These are phyloP conservation scores for Trypanosoma conorhini DNA, from an alignment of 208 protist genomes.

Conservation along the genomic window DNA sequence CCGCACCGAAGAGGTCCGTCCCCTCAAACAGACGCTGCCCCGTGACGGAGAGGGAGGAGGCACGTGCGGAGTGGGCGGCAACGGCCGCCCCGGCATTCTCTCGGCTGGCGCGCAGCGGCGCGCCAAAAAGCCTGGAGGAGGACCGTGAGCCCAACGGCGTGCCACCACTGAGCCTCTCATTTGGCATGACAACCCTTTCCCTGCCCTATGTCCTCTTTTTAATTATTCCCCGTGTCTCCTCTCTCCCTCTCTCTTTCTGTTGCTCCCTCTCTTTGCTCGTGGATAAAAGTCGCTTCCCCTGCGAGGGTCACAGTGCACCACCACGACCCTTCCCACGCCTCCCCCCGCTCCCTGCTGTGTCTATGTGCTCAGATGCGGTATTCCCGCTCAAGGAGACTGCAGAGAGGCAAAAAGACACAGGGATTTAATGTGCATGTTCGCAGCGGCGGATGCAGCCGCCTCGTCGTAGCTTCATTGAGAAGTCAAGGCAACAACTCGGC, in stretches of 20 bases:
- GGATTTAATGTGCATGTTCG: too few relatives aligned
- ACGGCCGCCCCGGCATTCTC: not conserved
- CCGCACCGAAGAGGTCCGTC: constrained; percentile 17
- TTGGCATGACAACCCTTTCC: not conserved
- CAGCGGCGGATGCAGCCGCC: not conserved
- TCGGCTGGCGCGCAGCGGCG: not conserved
- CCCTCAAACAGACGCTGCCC: not conserved
- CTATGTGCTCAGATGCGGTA: not conserved
- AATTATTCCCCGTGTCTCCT: not conserved
- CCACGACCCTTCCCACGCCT: not conserved
- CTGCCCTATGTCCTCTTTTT: not conserved
- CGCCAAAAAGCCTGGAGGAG: not conserved
- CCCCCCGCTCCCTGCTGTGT: not conserved
- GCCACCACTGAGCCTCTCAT: not conserved
- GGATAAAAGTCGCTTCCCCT: not conserved
- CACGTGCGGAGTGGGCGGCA: not conserved
- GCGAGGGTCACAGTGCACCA: not conserved
- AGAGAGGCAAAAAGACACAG: not conserved
- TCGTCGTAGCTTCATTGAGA: not conserved
- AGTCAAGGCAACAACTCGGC: not conserved
- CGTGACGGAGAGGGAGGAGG: constrained; percentile 15
- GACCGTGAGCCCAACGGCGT: not conserved
- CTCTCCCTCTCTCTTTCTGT: not conserved
- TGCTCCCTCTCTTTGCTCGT: not conserved
- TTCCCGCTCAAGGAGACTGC: not conserved